These are phyloP conservation scores for Melampsora abietis-canadensis DNA, from an alignment of 1,284 basidiomycete genomes.

Conservation along the genomic window DNA sequence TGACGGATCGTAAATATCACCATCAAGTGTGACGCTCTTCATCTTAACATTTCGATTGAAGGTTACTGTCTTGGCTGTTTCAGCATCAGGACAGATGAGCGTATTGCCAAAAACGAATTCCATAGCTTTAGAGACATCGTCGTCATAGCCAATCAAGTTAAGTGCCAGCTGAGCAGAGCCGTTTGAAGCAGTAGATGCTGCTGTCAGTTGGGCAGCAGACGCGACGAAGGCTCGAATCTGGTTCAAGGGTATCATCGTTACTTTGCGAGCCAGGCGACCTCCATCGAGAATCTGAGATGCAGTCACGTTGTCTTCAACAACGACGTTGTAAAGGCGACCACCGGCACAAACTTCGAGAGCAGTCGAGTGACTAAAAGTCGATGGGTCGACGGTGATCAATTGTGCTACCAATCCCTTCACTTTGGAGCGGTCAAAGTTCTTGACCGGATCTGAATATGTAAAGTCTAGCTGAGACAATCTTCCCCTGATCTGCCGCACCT, in stretches of 20 bases:
- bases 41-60: slow-evolving; percentile 72
- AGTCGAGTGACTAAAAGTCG: slow-evolving; percentile 73
- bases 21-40: slow-evolving; percentile 86
- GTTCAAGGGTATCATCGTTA: slow-evolving; percentile 90
- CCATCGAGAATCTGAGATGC: slow-evolving; percentile 80
- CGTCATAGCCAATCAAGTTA: slow-evolving; percentile 77
- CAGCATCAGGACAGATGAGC: slow-evolving; percentile 84
- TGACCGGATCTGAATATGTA: slow-evolving; percentile 71
- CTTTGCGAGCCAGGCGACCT: slow-evolving; percentile 78
- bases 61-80: slow-evolving; percentile 82
- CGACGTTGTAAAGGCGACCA: slow-evolving; percentile 85
- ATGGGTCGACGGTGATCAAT: slow-evolving; percentile 69
- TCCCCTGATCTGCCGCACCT: slow-evolving; percentile 68
- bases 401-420: slow-evolving; percentile 69
- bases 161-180: slow-evolving; percentile 82
- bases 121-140: slow-evolving; percentile 83
- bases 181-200: slow-evolving; percentile 71
- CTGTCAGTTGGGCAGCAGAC: slow-evolving; percentile 69
- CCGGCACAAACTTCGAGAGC: slow-evolving; percentile 85
- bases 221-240: slow-evolving; percentile 76
- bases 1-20: slow-evolving; percentile 94
- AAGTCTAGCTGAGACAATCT: slow-evolving; percentile 74
- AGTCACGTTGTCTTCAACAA: slow-evolving; percentile 84
- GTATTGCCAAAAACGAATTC: slow-evolving; percentile 91
- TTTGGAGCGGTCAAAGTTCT: slow-evolving; percentile 76